These are phyloP conservation scores for Sporothrix sp. DNA, from an alignment of 2,329 filamentous ascomycete species.

Conservation along the genomic window DNA sequence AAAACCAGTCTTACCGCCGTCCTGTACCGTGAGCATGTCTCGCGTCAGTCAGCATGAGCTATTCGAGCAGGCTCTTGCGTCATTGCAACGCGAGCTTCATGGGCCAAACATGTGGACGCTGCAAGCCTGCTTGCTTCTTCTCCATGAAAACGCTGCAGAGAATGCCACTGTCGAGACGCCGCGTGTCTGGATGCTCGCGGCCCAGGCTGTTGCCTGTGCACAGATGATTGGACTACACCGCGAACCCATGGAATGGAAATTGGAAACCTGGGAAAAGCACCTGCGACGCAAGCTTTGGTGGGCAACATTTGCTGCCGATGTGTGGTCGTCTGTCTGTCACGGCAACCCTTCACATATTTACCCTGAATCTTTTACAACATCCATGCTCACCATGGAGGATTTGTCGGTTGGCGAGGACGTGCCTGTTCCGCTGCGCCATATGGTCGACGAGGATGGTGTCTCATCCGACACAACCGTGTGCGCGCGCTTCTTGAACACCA, in stretches of 20 bases:
- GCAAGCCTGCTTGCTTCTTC: slow-evolving; percentile 37
- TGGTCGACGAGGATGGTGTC: not conserved
- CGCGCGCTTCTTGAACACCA: slow-evolving; percentile 29
- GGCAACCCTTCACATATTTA: slow-evolving; percentile 38
- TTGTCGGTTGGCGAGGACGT: slow-evolving; percentile 34
- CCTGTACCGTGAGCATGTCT: not conserved
- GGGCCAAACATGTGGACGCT: slow-evolving; percentile 36
- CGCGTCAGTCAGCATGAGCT: slow-evolving; percentile 32
- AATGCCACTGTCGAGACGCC: slow-evolving; percentile 39
- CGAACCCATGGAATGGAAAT: slow-evolving; percentile 33
- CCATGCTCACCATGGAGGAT: slow-evolving; percentile 31
- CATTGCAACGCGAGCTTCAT: slow-evolving; percentile 36
- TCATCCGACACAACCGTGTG: slow-evolving; percentile 25
- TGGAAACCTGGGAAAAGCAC: slow-evolving; percentile 33
- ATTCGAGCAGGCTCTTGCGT: slow-evolving; percentile 33
- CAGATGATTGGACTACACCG: slow-evolving; percentile 38
- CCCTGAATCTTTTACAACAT: slow-evolving; percentile 31
- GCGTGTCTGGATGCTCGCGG: slow-evolving; percentile 33
- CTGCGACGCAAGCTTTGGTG: slow-evolving; percentile 38
- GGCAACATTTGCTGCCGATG: slow-evolving; percentile 33
- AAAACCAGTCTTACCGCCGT: not conserved
- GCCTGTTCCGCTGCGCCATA: slow-evolving; percentile 10
- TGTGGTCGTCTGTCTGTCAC: slow-evolving; percentile 37
- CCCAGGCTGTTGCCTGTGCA: slow-evolving; percentile 34
- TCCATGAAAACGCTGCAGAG: slow-evolving; percentile 35